Percentiles rank a stretch among this genome's conserved stretches.
phyloP scores from a whole-genome alignment of 352 stramenopile genomes.

The Globisporangium yorkense region DNA sequence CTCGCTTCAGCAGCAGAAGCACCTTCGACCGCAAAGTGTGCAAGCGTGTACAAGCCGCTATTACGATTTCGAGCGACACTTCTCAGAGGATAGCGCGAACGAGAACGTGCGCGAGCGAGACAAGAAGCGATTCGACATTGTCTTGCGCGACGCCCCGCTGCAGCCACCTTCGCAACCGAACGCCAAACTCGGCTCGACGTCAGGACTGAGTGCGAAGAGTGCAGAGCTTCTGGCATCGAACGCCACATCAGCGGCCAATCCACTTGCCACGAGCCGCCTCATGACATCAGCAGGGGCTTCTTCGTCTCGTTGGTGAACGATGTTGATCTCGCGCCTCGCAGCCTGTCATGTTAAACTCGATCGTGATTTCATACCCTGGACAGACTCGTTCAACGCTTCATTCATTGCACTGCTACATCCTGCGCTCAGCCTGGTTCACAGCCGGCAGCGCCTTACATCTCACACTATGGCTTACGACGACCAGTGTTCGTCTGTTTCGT shows the following conservation, averaged over 20 bases:
- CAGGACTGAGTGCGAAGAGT: constrained; percentile 14
- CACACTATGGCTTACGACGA: neutral
- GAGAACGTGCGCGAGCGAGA: constrained; percentile 4
- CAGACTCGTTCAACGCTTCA: no score
- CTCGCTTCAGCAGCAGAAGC: neutral
- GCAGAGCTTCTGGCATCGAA: constrained; percentile 35
- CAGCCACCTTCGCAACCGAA: neutral
- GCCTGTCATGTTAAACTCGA: no score
- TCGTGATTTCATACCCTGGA: no score
- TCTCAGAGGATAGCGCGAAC: neutral
- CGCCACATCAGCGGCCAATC: constrained; percentile 42
- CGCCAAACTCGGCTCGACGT: constrained; percentile 4
- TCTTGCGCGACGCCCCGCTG: constrained; percentile 12
- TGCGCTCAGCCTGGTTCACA: neutral
- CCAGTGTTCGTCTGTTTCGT: neutral
- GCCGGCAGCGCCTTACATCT: neutral
- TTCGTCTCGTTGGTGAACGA: constrained; percentile 15
- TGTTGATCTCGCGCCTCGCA: no score
- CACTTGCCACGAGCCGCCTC: constrained; percentile 34
- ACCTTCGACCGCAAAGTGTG: neutral
- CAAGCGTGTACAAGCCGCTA: constrained; percentile 4
- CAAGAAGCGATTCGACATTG: constrained; percentile 16
- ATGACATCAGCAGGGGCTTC: constrained; percentile 21
- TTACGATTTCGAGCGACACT: constrained; percentile 4
- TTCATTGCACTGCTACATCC: no score